Conservation (phyloP, 1,139 yeast genomes). For the Candida sanyaensis region DNA sequence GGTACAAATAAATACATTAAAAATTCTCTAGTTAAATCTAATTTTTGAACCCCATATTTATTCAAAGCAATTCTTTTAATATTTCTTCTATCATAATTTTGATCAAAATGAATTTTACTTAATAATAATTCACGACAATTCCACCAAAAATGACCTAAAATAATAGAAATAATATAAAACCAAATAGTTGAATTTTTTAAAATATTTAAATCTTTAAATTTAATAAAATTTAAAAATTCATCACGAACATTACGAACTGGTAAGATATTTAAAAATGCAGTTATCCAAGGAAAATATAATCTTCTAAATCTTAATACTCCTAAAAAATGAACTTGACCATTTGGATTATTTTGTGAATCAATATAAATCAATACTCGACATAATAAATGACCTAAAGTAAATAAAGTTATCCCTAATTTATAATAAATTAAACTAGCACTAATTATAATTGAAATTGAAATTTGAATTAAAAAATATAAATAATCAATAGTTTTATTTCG, state of each 20-base stretch:
- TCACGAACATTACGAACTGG: constrained; percentile 8
- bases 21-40: constrained; percentile 16
- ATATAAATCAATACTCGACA: constrained; percentile 31
- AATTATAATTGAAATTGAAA: constrained; percentile 25
- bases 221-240: constrained; percentile 1
- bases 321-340: constrained; percentile 24
- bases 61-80: constrained; percentile 17
- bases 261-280: constrained; percentile 21
- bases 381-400: constrained; percentile 26
- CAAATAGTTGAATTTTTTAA: constrained; percentile 14
- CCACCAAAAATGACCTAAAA: constrained; percentile 45
- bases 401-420: constrained; percentile 16
- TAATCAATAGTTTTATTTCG: constrained; percentile 29
- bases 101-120: constrained; percentile 21
- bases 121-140: constrained; percentile 26
- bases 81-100: constrained; percentile 15
- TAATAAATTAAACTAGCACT: constrained; percentile 19
- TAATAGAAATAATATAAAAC: constrained; percentile 22
- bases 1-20: constrained; percentile 28
- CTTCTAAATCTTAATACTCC: constrained; percentile 29
- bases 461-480: constrained; percentile 28
- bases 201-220: background rate
- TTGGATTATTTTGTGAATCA: constrained; percentile 31
- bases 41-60: constrained; percentile 13
- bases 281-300: constrained; percentile 27